phyloP scores from a whole-genome alignment of 768 basidiomycete species.

The Cubamyces sp. region DNA sequence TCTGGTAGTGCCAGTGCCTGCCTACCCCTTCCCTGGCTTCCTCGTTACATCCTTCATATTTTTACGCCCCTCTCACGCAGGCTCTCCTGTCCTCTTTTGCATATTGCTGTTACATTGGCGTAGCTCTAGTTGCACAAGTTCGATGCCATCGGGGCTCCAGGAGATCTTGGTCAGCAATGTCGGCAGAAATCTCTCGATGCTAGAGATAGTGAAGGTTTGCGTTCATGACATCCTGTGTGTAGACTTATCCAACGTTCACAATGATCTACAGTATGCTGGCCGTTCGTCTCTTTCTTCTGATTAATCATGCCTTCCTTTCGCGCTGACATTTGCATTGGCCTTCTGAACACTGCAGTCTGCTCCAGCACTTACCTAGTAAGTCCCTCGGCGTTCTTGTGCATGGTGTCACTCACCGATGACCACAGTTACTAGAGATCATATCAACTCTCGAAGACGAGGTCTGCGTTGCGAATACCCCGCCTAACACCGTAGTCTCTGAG shows the following conservation, averaged over 20 bases:
- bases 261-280: not conserved
- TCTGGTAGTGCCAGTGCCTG: not conserved
- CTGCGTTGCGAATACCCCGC: too few species aligned
- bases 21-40: not conserved
- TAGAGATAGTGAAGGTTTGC: slow-evolving; percentile 3
- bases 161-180: not conserved
- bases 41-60: not conserved
- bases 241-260: not conserved
- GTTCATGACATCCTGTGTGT: not conserved
- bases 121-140: not conserved
- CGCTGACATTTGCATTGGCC: not conserved
- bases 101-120: too few species aligned
- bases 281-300: not conserved
- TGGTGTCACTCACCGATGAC: too few species aligned
- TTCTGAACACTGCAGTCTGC: not conserved
- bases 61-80: too few species aligned
- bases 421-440: not conserved
- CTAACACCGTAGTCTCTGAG: not conserved
- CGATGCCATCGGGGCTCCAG: not conserved
- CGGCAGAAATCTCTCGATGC: not conserved
- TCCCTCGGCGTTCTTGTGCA: too few species aligned
- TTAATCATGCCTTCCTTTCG: too few species aligned
- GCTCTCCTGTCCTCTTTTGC: too few species aligned
- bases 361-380: not conserved
- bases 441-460: slow-evolving; percentile 1